These are phyloP conservation scores for Bjerkandera adusta DNA, from an alignment of 1,284 basidiomycete species.

Conservation along the genomic window DNA sequence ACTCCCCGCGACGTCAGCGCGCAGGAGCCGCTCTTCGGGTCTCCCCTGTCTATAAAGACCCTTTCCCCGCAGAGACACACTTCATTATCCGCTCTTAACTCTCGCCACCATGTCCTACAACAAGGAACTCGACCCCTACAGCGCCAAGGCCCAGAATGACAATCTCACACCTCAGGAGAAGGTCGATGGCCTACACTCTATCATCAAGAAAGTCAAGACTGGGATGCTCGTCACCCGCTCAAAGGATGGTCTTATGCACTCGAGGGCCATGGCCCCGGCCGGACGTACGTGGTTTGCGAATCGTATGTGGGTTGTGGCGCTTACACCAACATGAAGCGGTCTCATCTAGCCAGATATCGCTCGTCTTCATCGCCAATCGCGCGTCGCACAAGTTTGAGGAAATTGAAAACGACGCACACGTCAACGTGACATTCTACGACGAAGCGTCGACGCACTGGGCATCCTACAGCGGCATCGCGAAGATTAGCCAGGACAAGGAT, in stretches of 20 bases:
- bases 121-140: constrained; percentile 63
- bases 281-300: constrained; percentile 45
- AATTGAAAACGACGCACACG: constrained; percentile 71
- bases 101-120: constrained; percentile 17
- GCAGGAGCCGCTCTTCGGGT: too few relatives aligned
- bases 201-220: constrained; percentile 60
- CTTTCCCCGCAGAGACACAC: too few relatives aligned
- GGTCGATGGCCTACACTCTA: constrained; percentile 62
- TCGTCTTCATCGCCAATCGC: constrained; percentile 79
- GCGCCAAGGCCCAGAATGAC: constrained; percentile 54
- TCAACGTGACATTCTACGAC: constrained; percentile 82
- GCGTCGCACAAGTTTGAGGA: constrained; percentile 77
- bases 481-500: constrained; percentile 59
- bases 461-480: constrained; percentile 78
- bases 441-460: constrained; percentile 79
- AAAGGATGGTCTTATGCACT: constrained; percentile 75
- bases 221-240: constrained; percentile 83
- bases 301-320: constrained; percentile 1
- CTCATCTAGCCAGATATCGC: constrained; percentile 45
- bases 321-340: constrained; percentile 38
- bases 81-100: too few relatives aligned
- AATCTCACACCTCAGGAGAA: constrained; percentile 59
- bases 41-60: too few relatives aligned
- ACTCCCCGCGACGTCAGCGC: too few relatives aligned
- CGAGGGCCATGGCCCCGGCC: constrained; percentile 80